phyloP scores from a whole-genome alignment of 129 eudicot species.

The Centella asiatica region DNA sequence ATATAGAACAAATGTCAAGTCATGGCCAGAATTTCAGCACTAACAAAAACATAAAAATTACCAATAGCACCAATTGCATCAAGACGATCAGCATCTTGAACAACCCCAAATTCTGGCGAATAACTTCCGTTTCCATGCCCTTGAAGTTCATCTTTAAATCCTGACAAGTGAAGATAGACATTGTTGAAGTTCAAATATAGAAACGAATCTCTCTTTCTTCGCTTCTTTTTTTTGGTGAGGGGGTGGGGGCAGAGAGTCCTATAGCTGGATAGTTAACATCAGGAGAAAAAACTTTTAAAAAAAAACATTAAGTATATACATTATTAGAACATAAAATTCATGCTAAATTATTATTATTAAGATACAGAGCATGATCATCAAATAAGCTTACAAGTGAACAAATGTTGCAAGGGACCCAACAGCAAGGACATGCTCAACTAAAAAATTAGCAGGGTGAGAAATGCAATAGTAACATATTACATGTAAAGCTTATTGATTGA shows the following conservation, averaged over 20 bases:
- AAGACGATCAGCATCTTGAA: slow-evolving; percentile 99
- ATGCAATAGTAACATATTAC: background rate
- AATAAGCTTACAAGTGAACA: background rate
- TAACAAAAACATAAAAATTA: slow-evolving; percentile 18
- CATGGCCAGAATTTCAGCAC: background rate
- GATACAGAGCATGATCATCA: background rate
- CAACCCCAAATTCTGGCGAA: slow-evolving; percentile 66
- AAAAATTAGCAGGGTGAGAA: background rate
- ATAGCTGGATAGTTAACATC: background rate
- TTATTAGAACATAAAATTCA: too few relatives aligned
- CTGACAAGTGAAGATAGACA: slow-evolving; percentile 39
- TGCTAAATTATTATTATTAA: too few relatives aligned
- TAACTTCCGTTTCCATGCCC: slow-evolving; percentile 33
- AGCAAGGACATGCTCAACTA: too few relatives aligned
- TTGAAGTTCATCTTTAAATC: slow-evolving; percentile 80
- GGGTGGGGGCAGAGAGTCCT: too few relatives aligned
- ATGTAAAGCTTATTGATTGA: background rate
- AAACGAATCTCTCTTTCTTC: too few relatives aligned
- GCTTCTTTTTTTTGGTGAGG: too few relatives aligned
- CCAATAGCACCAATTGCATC: slow-evolving; percentile 99
- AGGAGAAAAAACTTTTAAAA: too few relatives aligned
- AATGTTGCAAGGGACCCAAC: background rate
- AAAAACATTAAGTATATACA: too few relatives aligned
- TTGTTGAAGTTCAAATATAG: too few relatives aligned
- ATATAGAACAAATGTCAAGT: background rate